These are phyloP conservation scores for Chamaecyparis obtusa DNA, from an alignment of 75 land plant genomes.

Conservation along the genomic window DNA sequence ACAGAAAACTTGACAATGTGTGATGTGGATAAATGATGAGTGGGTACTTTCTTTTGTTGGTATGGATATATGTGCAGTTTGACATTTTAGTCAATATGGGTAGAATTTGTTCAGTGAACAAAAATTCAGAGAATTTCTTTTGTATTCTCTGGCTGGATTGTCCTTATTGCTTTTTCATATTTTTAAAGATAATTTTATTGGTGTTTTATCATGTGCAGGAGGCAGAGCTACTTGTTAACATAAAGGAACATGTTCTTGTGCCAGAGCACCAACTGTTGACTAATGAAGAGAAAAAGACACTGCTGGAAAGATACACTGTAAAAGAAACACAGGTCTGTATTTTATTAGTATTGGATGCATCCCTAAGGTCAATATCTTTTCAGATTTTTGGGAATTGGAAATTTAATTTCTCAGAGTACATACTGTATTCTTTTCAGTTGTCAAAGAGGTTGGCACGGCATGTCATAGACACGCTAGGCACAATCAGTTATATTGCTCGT, in stretches of 20 bases:
- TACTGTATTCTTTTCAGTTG: not conserved
- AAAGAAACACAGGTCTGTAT: slow-evolving; percentile 78
- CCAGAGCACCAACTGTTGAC: slow-evolving; percentile 76
- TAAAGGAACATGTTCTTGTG: slow-evolving; percentile 73
- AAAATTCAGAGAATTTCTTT: not conserved
- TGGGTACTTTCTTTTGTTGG: no score
- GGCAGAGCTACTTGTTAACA: slow-evolving; percentile 66
- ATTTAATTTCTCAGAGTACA: not conserved
- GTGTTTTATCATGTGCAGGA: slow-evolving; percentile 38
- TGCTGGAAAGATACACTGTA: slow-evolving; percentile 60
- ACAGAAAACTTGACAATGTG: no score
- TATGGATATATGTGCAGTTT: not conserved
- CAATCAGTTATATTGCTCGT: not conserved
- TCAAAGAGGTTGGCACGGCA: not conserved
- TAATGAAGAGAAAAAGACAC: slow-evolving; percentile 58
- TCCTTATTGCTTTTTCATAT: not conserved
- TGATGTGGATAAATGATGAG: no score
- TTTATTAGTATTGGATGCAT: not conserved
- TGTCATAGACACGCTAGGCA: not conserved
- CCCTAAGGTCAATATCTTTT: not conserved
- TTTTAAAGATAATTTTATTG: not conserved
- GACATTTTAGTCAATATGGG: not conserved
- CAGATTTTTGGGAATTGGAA: not conserved
- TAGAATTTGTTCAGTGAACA: not conserved
- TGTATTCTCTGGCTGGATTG: not conserved